These are phyloP conservation scores for Recurvomyces mirabilis DNA, from an alignment of 495 filamentous ascomycete species.

Conservation along the genomic window DNA sequence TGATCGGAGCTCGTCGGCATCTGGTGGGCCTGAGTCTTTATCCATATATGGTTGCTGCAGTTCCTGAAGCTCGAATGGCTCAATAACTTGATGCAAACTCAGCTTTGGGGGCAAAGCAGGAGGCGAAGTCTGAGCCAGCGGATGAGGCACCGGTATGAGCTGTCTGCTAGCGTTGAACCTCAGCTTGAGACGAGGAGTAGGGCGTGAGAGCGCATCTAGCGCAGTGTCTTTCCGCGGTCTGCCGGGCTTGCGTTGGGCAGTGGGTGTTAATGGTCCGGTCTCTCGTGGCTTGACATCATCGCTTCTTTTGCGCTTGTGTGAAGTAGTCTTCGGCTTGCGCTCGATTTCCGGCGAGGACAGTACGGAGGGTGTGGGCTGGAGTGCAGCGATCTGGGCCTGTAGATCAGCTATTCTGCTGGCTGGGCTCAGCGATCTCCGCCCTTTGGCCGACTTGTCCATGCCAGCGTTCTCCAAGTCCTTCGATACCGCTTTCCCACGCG, in stretches of 20 bases:
- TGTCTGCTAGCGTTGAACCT: slow-evolving; percentile 5
- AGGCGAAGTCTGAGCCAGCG: neutral
- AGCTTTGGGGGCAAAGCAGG: slow-evolving; percentile 9
- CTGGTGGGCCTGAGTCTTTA: slow-evolving; percentile 15
- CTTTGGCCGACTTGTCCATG: neutral
- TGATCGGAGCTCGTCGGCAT: slow-evolving; percentile 5
- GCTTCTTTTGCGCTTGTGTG: slow-evolving; percentile 16
- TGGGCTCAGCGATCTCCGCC: slow-evolving; percentile 2
- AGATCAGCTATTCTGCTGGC: slow-evolving; percentile 9
- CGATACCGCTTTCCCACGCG: slow-evolving; percentile 3
- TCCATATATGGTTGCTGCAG: slow-evolving; percentile 19
- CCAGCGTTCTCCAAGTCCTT: neutral
- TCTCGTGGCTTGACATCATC: neutral
- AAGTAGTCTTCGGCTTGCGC: slow-evolving; percentile 1
- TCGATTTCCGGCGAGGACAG: neutral
- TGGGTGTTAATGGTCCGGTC: neutral
- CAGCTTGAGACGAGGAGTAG: slow-evolving; percentile 13
- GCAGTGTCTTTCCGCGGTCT: neutral
- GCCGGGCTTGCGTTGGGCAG: neutral
- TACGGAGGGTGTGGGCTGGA: slow-evolving; percentile 16
- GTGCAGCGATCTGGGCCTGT: slow-evolving; percentile 17
- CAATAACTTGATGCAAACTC: slow-evolving; percentile 13
- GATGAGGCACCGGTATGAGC: slow-evolving; percentile 8
- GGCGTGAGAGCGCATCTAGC: slow-evolving; percentile 2
- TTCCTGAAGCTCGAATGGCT: slow-evolving; percentile 16